Evolutionary conservation across 1,139 yeast genomes (phyloP).

Genomic region (Yamadazyma blattariae): DNA sequence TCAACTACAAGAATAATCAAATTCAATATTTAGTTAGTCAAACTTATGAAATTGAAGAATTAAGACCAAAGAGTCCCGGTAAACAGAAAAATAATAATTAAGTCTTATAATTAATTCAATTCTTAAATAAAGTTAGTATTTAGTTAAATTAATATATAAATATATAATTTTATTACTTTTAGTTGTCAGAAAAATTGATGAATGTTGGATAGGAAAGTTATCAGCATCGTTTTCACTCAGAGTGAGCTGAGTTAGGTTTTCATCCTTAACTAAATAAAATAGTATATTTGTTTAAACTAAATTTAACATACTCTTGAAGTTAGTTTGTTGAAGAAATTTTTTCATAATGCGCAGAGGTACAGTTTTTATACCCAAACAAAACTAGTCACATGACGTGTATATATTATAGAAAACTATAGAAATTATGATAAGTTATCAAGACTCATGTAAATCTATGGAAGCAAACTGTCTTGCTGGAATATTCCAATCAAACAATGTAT

Average conservation of each 20-base stretch:
- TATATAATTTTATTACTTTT: not conserved
- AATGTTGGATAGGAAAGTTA: slow-evolving; percentile 44
- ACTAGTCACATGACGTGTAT: too few relatives aligned
- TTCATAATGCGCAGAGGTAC: not conserved
- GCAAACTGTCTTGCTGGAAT: slow-evolving; percentile 15
- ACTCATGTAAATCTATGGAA: too few relatives aligned
- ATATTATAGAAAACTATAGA: too few relatives aligned
- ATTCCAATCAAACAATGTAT: slow-evolving; percentile 15
- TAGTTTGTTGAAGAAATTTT: not conserved
- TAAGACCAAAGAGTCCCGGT: slow-evolving; percentile 82
- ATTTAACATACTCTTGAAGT: slow-evolving; percentile 1
- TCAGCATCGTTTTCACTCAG: slow-evolving; percentile 52
- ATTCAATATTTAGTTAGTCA: slow-evolving; percentile 56
- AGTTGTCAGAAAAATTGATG: slow-evolving; percentile 25
- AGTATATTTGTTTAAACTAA: not conserved
- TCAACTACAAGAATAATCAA: slow-evolving; percentile 26
- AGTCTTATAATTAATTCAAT: not conserved
- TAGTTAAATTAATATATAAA: not conserved
- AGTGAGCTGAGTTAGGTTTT: slow-evolving; percentile 56
- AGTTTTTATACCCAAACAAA: not conserved
- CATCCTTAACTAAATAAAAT: slow-evolving; percentile 45
- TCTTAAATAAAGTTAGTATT: too few relatives aligned
- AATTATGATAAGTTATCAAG: too few relatives aligned
- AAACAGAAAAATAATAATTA: not conserved
- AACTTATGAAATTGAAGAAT: slow-evolving; percentile 66